Percentiles rank a stretch among this genome's conserved stretches.
Evolutionary conservation across 805 yeast genomes (phyloP).

Genomic region (Saccharomycopsis sp.): DNA sequence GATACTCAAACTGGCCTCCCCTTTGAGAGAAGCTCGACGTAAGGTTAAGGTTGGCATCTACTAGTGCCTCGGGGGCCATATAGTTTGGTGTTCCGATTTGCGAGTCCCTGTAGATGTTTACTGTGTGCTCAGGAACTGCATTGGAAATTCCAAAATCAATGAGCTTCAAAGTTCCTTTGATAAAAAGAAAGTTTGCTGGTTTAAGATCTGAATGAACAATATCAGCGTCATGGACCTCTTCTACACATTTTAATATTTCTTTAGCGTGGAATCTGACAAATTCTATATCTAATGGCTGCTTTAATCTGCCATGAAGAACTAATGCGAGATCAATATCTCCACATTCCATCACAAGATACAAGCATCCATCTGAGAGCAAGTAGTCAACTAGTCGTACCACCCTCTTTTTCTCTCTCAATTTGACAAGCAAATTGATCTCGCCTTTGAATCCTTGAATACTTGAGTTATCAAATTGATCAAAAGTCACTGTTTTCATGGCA

Average conservation of each 20-base stretch:
- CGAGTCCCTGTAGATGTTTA: constrained; percentile 80
- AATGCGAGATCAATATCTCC: constrained; percentile 89
- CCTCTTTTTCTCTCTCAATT: constrained; percentile 52
- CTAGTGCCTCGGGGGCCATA: constrained; percentile 95
- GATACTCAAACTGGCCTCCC: constrained; percentile 23
- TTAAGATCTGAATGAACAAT: constrained; percentile 79
- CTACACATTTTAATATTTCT: constrained; percentile 75
- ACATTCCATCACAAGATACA: constrained; percentile 84
- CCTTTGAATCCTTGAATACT: constrained; percentile 80
- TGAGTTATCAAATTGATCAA: constrained; percentile 72
- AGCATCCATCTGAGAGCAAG: constrained; percentile 55
- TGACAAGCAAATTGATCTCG: constrained; percentile 69
- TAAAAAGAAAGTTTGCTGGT: constrained; percentile 70
- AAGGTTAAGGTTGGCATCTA: constrained; percentile 41
- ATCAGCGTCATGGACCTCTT: constrained; percentile 81
- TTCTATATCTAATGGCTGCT: constrained; percentile 52
- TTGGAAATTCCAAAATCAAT: constrained; percentile 97
- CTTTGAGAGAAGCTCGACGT: constrained; percentile 16
- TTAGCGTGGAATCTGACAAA: constrained; percentile 75
- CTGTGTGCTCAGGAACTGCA: constrained; percentile 87
- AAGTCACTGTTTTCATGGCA: constrained; percentile 76
- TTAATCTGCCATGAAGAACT: constrained; percentile 54
- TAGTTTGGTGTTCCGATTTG: constrained; percentile 95
- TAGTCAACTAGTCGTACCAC: constrained; percentile 77
- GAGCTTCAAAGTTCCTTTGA: constrained; percentile 75